Base-by-base conservation (phyloP, 805 yeast genomes). In the Saccharomycopsis fodiens region DNA sequence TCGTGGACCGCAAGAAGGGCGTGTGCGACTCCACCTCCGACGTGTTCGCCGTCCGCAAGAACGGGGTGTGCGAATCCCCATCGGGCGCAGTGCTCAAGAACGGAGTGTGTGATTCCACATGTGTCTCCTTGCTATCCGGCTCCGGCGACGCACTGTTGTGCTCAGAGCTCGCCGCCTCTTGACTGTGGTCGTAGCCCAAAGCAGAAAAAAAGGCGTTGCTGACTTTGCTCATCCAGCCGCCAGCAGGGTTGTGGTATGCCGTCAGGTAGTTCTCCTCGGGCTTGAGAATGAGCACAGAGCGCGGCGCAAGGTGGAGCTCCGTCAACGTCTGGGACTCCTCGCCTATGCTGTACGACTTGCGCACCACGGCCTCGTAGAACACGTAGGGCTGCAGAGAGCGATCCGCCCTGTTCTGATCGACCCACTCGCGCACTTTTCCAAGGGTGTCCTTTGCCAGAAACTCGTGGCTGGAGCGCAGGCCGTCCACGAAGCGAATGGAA, bases 261-360 rank as follows among this genome's bases (percentile, higher is more conserved):
- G 57, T 44, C n/a, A 59, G 16, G 34, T 54, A 59, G 22, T 59
- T 58, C 20, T 57, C 57, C 25, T 70, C 65, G 0, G 93, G 89
- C 57, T 84, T 83, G 52, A 88, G 65, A 20, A 85, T 79, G 40
- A 88, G 61, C 0, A 83, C 85, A 8, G 94, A 80, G 47, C 94
- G 69, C 2, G 91, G 89, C 13, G 75, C 70, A 42, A 88, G 64
- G 19, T 76, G 78, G 45, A 88, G 65, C 3, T 67, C 72, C 21
- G 58, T 59, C 32, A 88, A 64, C 2, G 78, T 63, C 48, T 63
- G 63, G 46, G 70, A 69, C 54, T 87, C 91, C 41, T 82, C 83
- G 0, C 76, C 73, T 3, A 70, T 73, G 2, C 78, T 64, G 50
- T 82, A 87, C 0, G 82, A 74, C 3, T 76, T 69, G 47, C 84